These are phyloP conservation scores for Chytridium lagenaria DNA, from an alignment of 371 early-diverging fungal species.

Conservation along the genomic window DNA sequence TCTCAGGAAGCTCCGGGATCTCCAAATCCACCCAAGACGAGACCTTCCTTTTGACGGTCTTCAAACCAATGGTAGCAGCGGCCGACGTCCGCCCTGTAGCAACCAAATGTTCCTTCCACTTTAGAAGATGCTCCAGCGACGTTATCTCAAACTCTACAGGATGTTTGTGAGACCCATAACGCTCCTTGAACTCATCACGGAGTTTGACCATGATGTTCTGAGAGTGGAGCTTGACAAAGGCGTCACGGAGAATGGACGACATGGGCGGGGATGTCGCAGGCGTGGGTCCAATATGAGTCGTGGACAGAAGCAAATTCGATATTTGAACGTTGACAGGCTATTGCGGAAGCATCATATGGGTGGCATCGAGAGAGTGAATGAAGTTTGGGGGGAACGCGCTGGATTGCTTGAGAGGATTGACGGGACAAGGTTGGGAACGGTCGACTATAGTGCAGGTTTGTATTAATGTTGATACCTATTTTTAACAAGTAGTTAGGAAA, in stretches of 20 bases:
- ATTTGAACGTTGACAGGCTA: constrained; percentile 79
- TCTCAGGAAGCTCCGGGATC: constrained; percentile 76
- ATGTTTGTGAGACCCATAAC: constrained; percentile 77
- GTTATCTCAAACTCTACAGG: constrained; percentile 61
- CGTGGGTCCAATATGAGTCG: constrained; percentile 98
- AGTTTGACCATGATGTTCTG: constrained; percentile 86
- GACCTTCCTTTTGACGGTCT: constrained; percentile 37
- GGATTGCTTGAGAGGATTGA: constrained; percentile 89
- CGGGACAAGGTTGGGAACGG: constrained; percentile 73
- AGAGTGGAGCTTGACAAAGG: constrained; percentile 88
- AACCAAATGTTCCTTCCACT: constrained; percentile 42
- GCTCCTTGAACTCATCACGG: constrained; percentile 79
- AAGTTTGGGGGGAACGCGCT: constrained; percentile 99
- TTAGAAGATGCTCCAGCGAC: constrained; percentile 25
- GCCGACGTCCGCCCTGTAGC: constrained; percentile 44
- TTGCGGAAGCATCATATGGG: constrained; percentile 97
- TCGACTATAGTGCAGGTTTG: constrained; percentile 84
- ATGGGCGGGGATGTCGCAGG: constrained; percentile 88
- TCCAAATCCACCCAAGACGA: constrained; percentile 70
- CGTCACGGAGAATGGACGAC: constrained; percentile 84
- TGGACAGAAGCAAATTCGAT: constrained; percentile 95
- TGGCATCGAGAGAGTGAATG: constrained; percentile 96
- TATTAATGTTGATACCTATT: constrained; percentile 67
- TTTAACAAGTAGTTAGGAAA: neutral
- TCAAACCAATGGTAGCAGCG: constrained; percentile 11